A percentile compares a stretch with the other conserved stretches of the same genome.
phyloP scores from a whole-genome alignment of 306 rosid genomes.

The Mimosa bimucronata region DNA sequence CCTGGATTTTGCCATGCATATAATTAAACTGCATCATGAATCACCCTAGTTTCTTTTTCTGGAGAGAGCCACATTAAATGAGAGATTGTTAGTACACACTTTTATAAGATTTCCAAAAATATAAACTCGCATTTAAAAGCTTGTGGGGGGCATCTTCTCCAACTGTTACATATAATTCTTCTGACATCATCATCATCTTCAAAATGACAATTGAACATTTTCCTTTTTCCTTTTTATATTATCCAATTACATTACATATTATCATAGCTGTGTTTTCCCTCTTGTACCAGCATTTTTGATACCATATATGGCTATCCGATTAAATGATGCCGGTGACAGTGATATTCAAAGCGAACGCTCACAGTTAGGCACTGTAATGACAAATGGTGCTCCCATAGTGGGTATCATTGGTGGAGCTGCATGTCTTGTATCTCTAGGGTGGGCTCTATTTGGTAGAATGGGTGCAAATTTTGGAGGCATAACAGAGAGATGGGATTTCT shows the following conservation, averaged over 20 bases:
- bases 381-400: constrained; percentile 61
- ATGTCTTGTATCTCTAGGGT: constrained; percentile 65
- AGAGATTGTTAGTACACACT: not conserved
- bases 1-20: not conserved
- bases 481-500: constrained; percentile 72
- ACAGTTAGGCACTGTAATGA: constrained; percentile 66
- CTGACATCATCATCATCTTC: not conserved
- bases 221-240: not conserved
- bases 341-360: constrained; percentile 54
- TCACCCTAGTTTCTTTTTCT: not conserved
- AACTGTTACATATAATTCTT: not conserved
- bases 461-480: constrained; percentile 71
- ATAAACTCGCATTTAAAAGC: not conserved
- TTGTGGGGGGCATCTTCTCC: not conserved
- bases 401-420: constrained; percentile 70
- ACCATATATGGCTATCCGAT: constrained; percentile 95
- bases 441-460: constrained; percentile 74
- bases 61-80: not conserved
- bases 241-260: constrained; percentile 16
- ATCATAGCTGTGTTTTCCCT: constrained; percentile 5
- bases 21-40: constrained; percentile 2
- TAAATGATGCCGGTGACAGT: constrained; percentile 57
- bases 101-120: not conserved
- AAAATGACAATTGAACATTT: not conserved
- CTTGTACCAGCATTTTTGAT: constrained; percentile 76